Evolutionary conservation across 202 grass and related monocot species (phyloP).

Genomic region (Schoenoplectus triqueter): DNA sequence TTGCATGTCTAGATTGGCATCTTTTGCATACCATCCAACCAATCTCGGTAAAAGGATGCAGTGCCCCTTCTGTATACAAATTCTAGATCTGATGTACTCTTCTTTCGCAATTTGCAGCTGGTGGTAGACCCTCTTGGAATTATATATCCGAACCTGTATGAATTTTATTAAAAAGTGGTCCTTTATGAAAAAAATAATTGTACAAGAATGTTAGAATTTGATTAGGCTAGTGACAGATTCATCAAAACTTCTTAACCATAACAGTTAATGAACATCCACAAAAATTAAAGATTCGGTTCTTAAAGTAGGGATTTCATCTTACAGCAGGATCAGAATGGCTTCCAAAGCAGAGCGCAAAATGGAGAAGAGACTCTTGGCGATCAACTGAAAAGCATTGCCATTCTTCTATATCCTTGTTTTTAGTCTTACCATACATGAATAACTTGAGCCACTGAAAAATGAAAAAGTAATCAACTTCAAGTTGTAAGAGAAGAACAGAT

Average conservation of each 20-base stretch:
- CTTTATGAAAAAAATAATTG: not conserved
- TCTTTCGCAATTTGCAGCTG: slow-evolving; percentile 77
- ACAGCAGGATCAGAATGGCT: slow-evolving; percentile 84
- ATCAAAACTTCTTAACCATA: not conserved
- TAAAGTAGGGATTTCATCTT: slow-evolving; percentile 26
- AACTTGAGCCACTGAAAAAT: slow-evolving; percentile 71
- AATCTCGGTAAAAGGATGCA: slow-evolving; percentile 73
- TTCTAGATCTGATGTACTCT: slow-evolving; percentile 75
- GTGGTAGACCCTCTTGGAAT: slow-evolving; percentile 56
- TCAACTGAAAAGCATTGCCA: slow-evolving; percentile 66
- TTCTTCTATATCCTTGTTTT: slow-evolving; percentile 67
- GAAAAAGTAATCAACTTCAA: not conserved
- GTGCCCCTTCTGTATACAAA: slow-evolving; percentile 51
- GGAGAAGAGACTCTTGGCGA: slow-evolving; percentile 64
- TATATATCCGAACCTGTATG: slow-evolving; percentile 75
- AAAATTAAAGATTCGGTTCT: not conserved
- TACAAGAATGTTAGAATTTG: not conserved
- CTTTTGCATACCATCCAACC: slow-evolving; percentile 63
- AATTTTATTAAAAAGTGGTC: slow-evolving; percentile 3
- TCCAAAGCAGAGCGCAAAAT: slow-evolving; percentile 88
- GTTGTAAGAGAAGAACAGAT: slow-evolving; percentile 10
- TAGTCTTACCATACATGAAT: slow-evolving; percentile 70
- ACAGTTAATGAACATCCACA: slow-evolving; percentile 22
- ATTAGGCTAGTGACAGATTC: not conserved
- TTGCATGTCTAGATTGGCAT: slow-evolving; percentile 55